Evolutionary conservation across 768 basidiomycete species (phyloP).

Genomic region (Leccinum disarticulatum): DNA sequence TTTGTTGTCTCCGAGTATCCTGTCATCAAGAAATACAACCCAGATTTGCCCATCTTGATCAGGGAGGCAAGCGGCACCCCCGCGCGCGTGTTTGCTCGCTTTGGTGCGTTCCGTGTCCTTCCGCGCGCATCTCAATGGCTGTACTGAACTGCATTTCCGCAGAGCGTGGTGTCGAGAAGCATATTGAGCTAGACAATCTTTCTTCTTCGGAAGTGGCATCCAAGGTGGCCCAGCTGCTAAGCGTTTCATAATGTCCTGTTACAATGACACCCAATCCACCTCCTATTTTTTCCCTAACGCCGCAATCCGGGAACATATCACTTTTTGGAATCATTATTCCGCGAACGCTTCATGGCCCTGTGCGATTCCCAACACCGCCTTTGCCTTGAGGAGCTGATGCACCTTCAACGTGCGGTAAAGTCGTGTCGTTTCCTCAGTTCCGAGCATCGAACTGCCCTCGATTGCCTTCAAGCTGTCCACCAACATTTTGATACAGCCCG

Average conservation of each 20-base stretch:
- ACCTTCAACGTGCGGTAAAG: slow-evolving; percentile 13
- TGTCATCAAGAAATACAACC: slow-evolving; percentile 76
- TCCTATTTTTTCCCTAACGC: neutral
- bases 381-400: slow-evolving; percentile 24
- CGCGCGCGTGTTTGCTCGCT: slow-evolving; percentile 81
- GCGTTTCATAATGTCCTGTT: slow-evolving; percentile 21
- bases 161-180: slow-evolving; percentile 82
- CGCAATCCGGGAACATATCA: neutral
- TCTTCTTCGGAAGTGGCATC: slow-evolving; percentile 69
- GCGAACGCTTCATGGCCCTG: neutral
- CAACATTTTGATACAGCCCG: neutral
- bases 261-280: slow-evolving; percentile 9
- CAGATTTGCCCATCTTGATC: slow-evolving; percentile 81
- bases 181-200: slow-evolving; percentile 78
- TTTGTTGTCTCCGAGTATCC: slow-evolving; percentile 78
- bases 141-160: slow-evolving; percentile 17
- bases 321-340: neutral
- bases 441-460: slow-evolving; percentile 5
- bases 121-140: slow-evolving; percentile 11
- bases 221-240: slow-evolving; percentile 65
- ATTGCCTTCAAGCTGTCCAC: slow-evolving; percentile 3
- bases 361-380: slow-evolving; percentile 13
- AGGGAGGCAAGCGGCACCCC: slow-evolving; percentile 79
- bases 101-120: slow-evolving; percentile 55
- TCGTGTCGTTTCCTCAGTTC: slow-evolving; percentile 18